Conservation (phyloP, 2,329 filamentous ascomycete genomes). For the Sporothrix variecibatus region DNA sequence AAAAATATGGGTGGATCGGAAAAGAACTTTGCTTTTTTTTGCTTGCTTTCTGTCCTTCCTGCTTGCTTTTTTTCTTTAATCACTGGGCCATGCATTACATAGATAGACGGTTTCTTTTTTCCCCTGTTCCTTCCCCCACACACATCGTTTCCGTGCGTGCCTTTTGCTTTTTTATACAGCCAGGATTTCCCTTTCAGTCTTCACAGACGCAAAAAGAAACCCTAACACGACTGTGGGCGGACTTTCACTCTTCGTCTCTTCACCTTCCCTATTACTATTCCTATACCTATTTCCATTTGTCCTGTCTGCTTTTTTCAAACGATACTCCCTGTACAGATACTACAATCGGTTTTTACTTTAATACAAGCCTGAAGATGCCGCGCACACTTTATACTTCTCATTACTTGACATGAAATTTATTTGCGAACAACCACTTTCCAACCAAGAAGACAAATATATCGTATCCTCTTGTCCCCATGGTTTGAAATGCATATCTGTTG, state of each 20-base stretch:
- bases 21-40: constrained; percentile 26
- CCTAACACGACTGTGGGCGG: neutral
- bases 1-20: constrained; percentile 27
- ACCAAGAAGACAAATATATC: neutral
- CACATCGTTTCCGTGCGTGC: neutral
- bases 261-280: neutral
- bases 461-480: neutral
- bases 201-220: neutral
- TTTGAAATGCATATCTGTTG: neutral
- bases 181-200: neutral
- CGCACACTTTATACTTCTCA: neutral
- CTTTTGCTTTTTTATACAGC: neutral
- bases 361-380: neutral
- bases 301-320: constrained; percentile 4
- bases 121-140: neutral
- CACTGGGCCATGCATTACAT: constrained; percentile 27
- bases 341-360: constrained; percentile 9
- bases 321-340: constrained; percentile 21
- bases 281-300: constrained; percentile 22
- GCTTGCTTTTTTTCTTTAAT: neutral
- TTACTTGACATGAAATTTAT: neutral
- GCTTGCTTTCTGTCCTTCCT: neutral
- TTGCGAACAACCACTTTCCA: neutral
- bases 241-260: neutral
- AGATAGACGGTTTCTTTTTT: constrained; percentile 24